Conservation (phyloP, 176 grass and related monocot species). For the Avena sativa region DNA sequence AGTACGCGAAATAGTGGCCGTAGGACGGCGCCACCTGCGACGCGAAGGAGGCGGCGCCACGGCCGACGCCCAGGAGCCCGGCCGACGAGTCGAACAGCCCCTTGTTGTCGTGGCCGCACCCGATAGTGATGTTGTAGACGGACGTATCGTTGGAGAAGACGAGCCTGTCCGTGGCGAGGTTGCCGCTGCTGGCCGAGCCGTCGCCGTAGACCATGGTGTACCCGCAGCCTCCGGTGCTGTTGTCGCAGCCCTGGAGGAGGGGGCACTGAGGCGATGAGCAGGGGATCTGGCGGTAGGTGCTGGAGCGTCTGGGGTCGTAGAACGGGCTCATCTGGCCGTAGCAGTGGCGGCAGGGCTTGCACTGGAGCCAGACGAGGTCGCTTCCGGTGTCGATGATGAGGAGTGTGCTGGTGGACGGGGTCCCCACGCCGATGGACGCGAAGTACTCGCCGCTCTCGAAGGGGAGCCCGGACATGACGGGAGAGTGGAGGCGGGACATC, state of each 20-base stretch:
- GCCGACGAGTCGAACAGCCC: slow-evolving; percentile 61
- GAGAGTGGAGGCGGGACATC: slow-evolving; percentile 37
- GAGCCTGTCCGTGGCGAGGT: slow-evolving; percentile 65
- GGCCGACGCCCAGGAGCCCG: slow-evolving; percentile 68
- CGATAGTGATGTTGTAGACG: slow-evolving; percentile 52
- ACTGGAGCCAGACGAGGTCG: slow-evolving; percentile 84
- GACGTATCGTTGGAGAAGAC: slow-evolving; percentile 46
- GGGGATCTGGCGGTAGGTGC: slow-evolving; percentile 47
- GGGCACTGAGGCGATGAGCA: slow-evolving; percentile 59
- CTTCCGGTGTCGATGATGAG: slow-evolving; percentile 92
- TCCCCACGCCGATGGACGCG: slow-evolving; percentile 62
- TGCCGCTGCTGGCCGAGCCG: slow-evolving; percentile 58
- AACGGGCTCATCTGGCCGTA: slow-evolving; percentile 64
- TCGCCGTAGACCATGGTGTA: slow-evolving; percentile 70
- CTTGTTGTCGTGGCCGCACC: slow-evolving; percentile 77
- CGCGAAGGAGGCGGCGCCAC: slow-evolving; percentile 61
- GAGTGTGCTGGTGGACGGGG: slow-evolving; percentile 51
- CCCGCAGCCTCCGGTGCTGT: slow-evolving; percentile 36
- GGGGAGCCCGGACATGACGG: slow-evolving; percentile 57
- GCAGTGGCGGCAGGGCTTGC: slow-evolving; percentile 76
- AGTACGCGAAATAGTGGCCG: slow-evolving; percentile 70
- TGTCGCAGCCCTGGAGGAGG: slow-evolving; percentile 51
- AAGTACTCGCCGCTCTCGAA: slow-evolving; percentile 81
- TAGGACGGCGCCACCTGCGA: slow-evolving; percentile 57
- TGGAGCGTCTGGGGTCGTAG: slow-evolving; percentile 64